A percentile compares a stretch with the other conserved stretches of the same genome.
These are phyloP conservation scores for Oldenlandia corymbosa DNA, from an alignment of 257 asterid species.

Conservation along the genomic window DNA sequence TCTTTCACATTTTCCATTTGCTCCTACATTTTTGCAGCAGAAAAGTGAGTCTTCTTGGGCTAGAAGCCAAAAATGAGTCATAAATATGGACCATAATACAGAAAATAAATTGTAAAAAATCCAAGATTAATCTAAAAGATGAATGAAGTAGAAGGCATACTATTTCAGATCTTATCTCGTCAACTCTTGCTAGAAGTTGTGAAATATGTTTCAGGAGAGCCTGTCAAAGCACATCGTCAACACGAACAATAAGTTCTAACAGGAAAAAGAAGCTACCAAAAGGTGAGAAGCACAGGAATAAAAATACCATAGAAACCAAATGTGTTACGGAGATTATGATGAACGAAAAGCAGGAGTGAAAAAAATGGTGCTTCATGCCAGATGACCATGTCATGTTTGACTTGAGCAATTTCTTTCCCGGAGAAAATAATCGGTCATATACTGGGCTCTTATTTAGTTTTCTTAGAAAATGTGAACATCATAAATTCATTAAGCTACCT, in stretches of 20 bases:
- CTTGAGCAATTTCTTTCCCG: background rate
- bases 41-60: background rate
- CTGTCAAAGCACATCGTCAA: conserved; percentile 25
- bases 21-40: conserved; percentile 36
- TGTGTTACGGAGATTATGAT: no score
- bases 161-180: conserved; percentile 56
- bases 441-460: background rate
- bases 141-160: conserved; percentile 37
- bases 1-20: conserved; percentile 64
- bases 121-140: conserved; percentile 8
- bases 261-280: background rate
- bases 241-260: background rate
- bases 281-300: background rate
- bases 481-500: conserved; percentile 41
- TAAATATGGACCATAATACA: background rate
- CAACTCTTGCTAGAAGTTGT: conserved; percentile 49
- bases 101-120: background rate
- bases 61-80: background rate
- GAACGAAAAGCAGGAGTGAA: no score
- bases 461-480: background rate
- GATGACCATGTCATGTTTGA: background rate
- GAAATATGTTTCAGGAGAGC: conserved; percentile 66
- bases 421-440: background rate
- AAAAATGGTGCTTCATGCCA: background rate
- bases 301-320: background rate